Evolutionary conservation across 768 basidiomycete species (phyloP).

Genomic region (Aureoboletus auriporus): DNA sequence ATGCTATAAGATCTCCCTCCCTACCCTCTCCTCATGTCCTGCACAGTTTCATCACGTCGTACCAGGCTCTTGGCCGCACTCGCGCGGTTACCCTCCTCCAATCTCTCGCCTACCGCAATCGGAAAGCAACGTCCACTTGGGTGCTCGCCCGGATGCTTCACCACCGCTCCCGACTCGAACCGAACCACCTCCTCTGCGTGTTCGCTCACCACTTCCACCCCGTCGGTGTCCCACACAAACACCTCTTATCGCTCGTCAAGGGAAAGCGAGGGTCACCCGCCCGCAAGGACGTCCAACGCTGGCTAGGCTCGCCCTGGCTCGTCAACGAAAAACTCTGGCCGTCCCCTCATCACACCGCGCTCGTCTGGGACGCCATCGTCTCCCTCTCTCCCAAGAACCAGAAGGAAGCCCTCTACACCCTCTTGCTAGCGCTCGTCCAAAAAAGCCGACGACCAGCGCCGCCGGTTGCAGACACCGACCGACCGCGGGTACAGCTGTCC

Average conservation of each 20-base stretch:
- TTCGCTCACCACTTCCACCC: conserved; percentile 51
- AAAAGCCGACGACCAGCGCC: not conserved
- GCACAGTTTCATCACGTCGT: conserved; percentile 18
- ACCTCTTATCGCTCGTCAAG: conserved; percentile 11
- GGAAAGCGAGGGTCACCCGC: conserved; percentile 8
- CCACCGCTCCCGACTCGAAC: conserved; percentile 17
- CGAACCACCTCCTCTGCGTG: conserved; percentile 29
- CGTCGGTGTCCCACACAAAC: conserved; percentile 47
- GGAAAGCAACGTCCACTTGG: conserved; percentile 24
- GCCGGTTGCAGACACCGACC: not conserved
- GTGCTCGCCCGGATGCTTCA: conserved; percentile 28
- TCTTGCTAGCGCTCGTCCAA: conserved; percentile 32
- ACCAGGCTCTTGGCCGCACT: conserved; percentile 18
- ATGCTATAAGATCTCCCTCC: conserved; percentile 17
- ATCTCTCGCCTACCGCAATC: conserved; percentile 17
- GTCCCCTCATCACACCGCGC: conserved; percentile 28
- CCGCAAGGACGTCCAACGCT: not conserved
- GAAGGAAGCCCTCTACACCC: conserved; percentile 39
- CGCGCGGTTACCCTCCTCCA: conserved; percentile 15
- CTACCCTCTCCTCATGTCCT: conserved; percentile 20
- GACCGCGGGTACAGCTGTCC: conserved; percentile 15
- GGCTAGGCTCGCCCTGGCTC: not conserved
- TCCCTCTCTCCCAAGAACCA: conserved; percentile 13
- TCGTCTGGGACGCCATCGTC: conserved; percentile 34
- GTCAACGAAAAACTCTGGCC: conserved; percentile 30